Percentiles rank a stretch among this genome's conserved stretches.
phyloP scores from a whole-genome alignment of 345 rosid genomes.

The thale cress (Arabidopsis thaliana) region TAIR10.1 NC_003075.7:13809501-13810000 shows the following conservation, averaged over 20 bases:
- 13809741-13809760: not conserved
- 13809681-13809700: constrained; percentile 29
- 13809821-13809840: constrained; percentile 13
- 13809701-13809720: not conserved
- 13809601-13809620: not conserved
- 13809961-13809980: constrained; percentile 57
- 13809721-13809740: not conserved
- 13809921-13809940: not conserved
- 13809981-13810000: constrained; percentile 62
- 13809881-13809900: constrained; percentile 16
- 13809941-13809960: constrained; percentile 58
- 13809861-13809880: not conserved
- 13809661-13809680: not conserved
- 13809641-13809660: not conserved
- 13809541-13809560: constrained; percentile 9
- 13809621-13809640: too few species aligned
- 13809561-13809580: not conserved
- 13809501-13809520: not conserved
- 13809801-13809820: constrained; percentile 13
- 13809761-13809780: constrained; percentile 3
- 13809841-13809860: not conserved
- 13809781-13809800: not conserved
- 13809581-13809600: not conserved
- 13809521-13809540: not conserved
- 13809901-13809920: not conserved